These are phyloP conservation scores for Leptographium procerum DNA, from an alignment of 2,329 filamentous ascomycete species.

Conservation along the genomic window DNA sequence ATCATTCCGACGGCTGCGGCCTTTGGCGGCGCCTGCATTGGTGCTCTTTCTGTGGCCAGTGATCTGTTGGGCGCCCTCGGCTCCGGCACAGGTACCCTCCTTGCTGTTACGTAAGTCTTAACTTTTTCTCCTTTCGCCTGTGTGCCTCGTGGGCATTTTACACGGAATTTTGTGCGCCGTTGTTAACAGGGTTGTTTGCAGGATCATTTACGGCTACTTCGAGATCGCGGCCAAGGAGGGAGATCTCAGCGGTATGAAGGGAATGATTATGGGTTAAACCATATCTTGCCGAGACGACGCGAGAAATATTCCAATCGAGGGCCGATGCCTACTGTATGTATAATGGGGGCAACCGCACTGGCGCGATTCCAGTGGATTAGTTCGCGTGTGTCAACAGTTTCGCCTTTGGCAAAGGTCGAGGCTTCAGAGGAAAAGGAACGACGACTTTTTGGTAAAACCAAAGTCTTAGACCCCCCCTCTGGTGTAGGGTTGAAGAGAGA, in stretches of 20 bases:
- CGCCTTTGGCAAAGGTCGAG: not conserved
- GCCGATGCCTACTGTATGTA: not conserved
- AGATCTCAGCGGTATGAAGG: slow-evolving; percentile 74
- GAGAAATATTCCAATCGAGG: not conserved
- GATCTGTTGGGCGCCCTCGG: slow-evolving; percentile 93
- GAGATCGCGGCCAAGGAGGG: slow-evolving; percentile 99
- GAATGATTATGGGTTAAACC: slow-evolving; percentile 57
- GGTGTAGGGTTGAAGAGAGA: not conserved
- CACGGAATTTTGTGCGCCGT: not conserved
- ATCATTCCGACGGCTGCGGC: slow-evolving; percentile 97
- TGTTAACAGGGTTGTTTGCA: slow-evolving; percentile 22
- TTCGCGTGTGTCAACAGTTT: not conserved
- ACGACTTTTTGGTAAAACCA: not conserved
- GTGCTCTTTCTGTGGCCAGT: slow-evolving; percentile 87
- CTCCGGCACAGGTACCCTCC: slow-evolving; percentile 91
- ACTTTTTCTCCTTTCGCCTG: not conserved
- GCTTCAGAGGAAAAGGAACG: not conserved
- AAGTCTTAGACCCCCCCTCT: not conserved
- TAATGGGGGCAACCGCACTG: not conserved
- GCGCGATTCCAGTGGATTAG: not conserved
- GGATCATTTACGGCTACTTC: slow-evolving; percentile 99
- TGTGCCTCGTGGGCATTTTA: not conserved
- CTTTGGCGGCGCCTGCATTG: slow-evolving; percentile 98
- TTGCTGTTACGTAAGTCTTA: slow-evolving; percentile 86
- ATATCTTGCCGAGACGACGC: not conserved